phyloP scores from a whole-genome alignment of 1,284 basidiomycete genomes.

The Melampsora americana region DNA sequence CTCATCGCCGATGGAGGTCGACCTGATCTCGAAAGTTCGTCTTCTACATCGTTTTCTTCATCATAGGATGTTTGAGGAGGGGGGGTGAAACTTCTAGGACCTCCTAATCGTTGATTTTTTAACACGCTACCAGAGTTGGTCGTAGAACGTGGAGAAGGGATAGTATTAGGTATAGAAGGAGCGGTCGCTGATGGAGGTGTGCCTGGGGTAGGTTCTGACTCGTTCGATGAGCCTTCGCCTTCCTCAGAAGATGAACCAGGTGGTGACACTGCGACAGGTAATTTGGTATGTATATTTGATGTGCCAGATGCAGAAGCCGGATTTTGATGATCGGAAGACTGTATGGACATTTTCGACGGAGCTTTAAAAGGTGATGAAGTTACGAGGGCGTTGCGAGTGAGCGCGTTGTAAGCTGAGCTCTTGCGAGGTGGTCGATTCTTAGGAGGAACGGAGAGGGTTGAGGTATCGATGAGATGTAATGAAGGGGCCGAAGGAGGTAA shows the following conservation, averaged over 20 bases:
- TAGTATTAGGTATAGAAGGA: background rate
- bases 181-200: background rate
- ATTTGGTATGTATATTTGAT: background rate
- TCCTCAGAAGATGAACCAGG: slow-evolving; percentile 1
- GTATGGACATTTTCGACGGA: background rate
- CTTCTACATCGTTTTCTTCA: background rate
- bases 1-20: slow-evolving; percentile 24
- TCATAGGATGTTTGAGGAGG: slow-evolving; percentile 18
- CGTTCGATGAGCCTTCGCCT: background rate
- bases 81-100: slow-evolving; percentile 38
- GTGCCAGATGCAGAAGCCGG: background rate
- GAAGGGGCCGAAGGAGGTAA: slow-evolving; percentile 31
- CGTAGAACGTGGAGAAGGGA: slow-evolving; percentile 8
- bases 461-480: background rate
- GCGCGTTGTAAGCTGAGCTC: slow-evolving; percentile 23
- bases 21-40: background rate
- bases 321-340: background rate
- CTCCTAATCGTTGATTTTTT: slow-evolving; percentile 39
- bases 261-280: background rate
- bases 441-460: background rate
- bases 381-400: slow-evolving; percentile 39
- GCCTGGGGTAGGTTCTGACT: slow-evolving; percentile 2
- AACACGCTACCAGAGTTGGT: slow-evolving; percentile 22
- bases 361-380: slow-evolving; percentile 37
- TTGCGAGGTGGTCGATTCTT: slow-evolving; percentile 24